These are phyloP conservation scores for Nigrospora oryzae DNA, from an alignment of 2,329 filamentous ascomycete species.

Conservation along the genomic window DNA sequence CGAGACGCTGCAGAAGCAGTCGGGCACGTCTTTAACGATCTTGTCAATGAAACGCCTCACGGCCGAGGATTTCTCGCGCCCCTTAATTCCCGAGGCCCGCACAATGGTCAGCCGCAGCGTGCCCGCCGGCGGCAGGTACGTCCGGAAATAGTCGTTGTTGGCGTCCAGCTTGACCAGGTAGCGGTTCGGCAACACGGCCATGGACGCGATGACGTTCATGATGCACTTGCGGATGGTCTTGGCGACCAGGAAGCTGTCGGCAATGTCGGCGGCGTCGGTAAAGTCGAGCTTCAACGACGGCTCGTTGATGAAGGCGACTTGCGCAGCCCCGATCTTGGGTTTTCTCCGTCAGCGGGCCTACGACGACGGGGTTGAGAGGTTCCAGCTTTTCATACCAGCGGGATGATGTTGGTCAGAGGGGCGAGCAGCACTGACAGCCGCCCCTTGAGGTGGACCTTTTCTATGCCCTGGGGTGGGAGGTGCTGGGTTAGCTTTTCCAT, in stretches of 20 bases:
- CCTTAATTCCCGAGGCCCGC: slow-evolving; percentile 25
- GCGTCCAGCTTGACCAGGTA: slow-evolving; percentile 37
- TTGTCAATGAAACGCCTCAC: slow-evolving; percentile 28
- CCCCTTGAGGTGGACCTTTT: slow-evolving; percentile 32
- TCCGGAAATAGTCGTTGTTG: slow-evolving; percentile 38
- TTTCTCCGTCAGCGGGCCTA: background rate
- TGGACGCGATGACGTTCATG: slow-evolving; percentile 31
- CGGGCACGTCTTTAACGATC: slow-evolving; percentile 34
- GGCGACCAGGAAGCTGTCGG: slow-evolving; percentile 12
- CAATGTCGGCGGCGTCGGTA: slow-evolving; percentile 21
- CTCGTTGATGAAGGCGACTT: slow-evolving; percentile 39
- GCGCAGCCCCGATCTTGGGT: slow-evolving; percentile 35
- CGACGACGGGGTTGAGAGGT: no score
- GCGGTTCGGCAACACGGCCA: slow-evolving; percentile 39
- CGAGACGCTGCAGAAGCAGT: slow-evolving; percentile 34
- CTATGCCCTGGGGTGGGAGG: slow-evolving; percentile 27
- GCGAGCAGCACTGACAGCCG: slow-evolving; percentile 32
- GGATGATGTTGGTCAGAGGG: slow-evolving; percentile 35
- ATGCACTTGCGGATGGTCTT: slow-evolving; percentile 34
- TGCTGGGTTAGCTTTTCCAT: no score
- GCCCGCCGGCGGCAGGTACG: slow-evolving; percentile 32
- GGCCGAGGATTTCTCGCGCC: slow-evolving; percentile 27
- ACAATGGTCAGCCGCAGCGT: slow-evolving; percentile 33
- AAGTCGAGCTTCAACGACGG: slow-evolving; percentile 35
- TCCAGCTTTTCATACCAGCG: slow-evolving; percentile 24